Evolutionary conservation across 495 filamentous ascomycete species (phyloP).

Genomic region (Hypoxylon perforatum): DNA sequence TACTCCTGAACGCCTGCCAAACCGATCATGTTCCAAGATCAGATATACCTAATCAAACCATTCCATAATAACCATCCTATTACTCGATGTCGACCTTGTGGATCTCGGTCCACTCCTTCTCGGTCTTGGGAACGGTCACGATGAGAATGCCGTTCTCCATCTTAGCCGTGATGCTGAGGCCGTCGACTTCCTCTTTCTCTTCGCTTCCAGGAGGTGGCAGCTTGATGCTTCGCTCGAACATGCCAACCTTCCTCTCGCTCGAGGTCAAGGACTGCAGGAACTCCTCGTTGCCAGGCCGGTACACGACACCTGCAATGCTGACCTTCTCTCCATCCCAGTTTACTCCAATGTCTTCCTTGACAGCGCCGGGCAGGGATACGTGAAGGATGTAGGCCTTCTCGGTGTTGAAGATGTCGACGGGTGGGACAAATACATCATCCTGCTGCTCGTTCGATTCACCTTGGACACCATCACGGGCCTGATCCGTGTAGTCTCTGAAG

Average conservation of each 20-base stretch:
- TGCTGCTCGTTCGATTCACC: constrained; percentile 44
- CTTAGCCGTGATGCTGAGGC: constrained; percentile 74
- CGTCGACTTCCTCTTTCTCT: constrained; percentile 71
- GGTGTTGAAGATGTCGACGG: constrained; percentile 78
- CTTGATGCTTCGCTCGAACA: constrained; percentile 76
- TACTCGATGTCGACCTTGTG: constrained; percentile 70
- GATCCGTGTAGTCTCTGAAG: constrained; percentile 52
- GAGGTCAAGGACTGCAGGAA: constrained; percentile 70
- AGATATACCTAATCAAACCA: not conserved
- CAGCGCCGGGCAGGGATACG: constrained; percentile 78
- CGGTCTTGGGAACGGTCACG: constrained; percentile 75
- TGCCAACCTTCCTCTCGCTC: constrained; percentile 74
- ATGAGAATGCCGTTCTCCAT: constrained; percentile 68
- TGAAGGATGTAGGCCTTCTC: constrained; percentile 72
- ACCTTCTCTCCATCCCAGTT: constrained; percentile 79
- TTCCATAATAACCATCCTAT: constrained; percentile 7
- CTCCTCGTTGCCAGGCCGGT: constrained; percentile 77
- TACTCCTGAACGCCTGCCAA: constrained; percentile 28
- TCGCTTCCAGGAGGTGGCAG: constrained; percentile 57
- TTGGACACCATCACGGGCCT: constrained; percentile 32
- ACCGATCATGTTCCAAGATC: constrained; percentile 4
- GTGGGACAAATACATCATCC: constrained; percentile 68
- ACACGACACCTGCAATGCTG: constrained; percentile 74
- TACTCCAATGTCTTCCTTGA: constrained; percentile 80
- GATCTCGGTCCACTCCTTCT: constrained; percentile 68